A percentile compares a stretch with the other conserved stretches of the same genome.
Evolutionary conservation across 805 yeast species (phyloP).

Genomic region (Kodamaea hsintzibuensis): DNA sequence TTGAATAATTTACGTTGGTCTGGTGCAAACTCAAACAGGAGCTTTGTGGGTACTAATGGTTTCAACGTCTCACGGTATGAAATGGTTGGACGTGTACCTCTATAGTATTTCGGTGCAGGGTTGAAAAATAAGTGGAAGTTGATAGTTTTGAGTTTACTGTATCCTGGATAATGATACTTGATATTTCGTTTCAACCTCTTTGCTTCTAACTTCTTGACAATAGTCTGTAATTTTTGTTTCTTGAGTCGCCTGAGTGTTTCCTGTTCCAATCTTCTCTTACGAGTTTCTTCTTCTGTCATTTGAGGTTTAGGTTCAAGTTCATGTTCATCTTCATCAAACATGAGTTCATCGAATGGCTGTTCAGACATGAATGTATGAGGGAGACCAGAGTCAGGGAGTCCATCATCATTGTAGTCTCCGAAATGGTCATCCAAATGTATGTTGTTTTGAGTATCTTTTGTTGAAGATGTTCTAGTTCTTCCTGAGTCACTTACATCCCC

Average conservation of each 20-base stretch:
- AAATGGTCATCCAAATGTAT: background rate
- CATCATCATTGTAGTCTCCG: constrained; percentile 14
- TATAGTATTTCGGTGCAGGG: constrained; percentile 57
- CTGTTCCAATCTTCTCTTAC: constrained; percentile 19
- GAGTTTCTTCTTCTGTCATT: constrained; percentile 1
- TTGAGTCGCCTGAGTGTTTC: constrained; percentile 25
- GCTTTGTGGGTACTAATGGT: constrained; percentile 59
- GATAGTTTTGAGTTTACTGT: constrained; percentile 53
- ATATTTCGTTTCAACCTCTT: constrained; percentile 32
- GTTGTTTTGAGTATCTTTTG: background rate
- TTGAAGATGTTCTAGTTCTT: background rate
- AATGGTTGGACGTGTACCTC: constrained; percentile 52
- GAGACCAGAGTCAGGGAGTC: background rate
- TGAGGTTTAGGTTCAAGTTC: constrained; percentile 4
- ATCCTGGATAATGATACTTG: constrained; percentile 61
- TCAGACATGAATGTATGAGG: constrained; percentile 12
- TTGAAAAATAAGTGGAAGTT: constrained; percentile 67
- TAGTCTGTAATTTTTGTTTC: constrained; percentile 25
- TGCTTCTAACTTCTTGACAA: constrained; percentile 32
- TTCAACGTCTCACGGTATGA: constrained; percentile 30
- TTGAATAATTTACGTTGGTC: constrained; percentile 61
- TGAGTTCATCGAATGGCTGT: constrained; percentile 10
- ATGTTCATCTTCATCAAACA: constrained; percentile 19
- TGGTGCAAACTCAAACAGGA: constrained; percentile 58
- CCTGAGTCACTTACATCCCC: background rate